phyloP scores from a whole-genome alignment of 192 early-diverging fungal genomes.

The Entrophospora sp. region DNA sequence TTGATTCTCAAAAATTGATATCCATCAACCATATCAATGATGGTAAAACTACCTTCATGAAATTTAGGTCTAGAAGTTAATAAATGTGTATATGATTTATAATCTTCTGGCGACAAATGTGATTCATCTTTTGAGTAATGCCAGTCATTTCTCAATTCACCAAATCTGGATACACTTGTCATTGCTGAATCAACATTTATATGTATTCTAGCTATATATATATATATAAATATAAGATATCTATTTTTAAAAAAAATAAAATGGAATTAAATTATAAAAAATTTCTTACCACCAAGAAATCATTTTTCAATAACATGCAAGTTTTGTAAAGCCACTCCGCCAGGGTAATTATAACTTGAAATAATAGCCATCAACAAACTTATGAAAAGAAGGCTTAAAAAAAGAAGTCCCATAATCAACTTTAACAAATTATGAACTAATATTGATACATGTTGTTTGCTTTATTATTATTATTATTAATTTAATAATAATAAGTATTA shows the following conservation, averaged over 20 bases:
- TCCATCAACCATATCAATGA: constrained; percentile 36
- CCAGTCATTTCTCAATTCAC: constrained; percentile 47
- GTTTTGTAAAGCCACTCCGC: constrained; percentile 62
- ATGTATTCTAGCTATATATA: constrained; percentile 42
- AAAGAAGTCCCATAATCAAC: constrained; percentile 15
- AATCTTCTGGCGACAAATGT: constrained; percentile 34
- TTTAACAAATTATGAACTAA: too few relatives aligned
- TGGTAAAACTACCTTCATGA: constrained; percentile 26
- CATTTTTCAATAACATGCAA: constrained; percentile 44
- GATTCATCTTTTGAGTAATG: constrained; percentile 61
- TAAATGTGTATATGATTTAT: constrained; percentile 42
- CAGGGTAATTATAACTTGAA: constrained; percentile 83
- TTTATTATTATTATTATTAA: background rate
- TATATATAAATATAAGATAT: background rate
- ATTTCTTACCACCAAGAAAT: constrained; percentile 16
- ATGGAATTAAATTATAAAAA: background rate
- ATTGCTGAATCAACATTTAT: constrained; percentile 69
- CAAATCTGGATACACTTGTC: constrained; percentile 78
- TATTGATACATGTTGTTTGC: background rate
- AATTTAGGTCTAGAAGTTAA: constrained; percentile 37
- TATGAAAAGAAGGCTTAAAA: constrained; percentile 22
- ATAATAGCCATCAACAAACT: constrained; percentile 38
- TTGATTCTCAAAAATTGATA: constrained; percentile 24
- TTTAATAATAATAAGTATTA: background rate
- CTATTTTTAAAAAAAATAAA: background rate